Evolutionary conservation across 169 alveolate genomes (phyloP), one percentile per base, ranked within the genome.

Genomic region (Prorocentrum cordatum): DNA sequence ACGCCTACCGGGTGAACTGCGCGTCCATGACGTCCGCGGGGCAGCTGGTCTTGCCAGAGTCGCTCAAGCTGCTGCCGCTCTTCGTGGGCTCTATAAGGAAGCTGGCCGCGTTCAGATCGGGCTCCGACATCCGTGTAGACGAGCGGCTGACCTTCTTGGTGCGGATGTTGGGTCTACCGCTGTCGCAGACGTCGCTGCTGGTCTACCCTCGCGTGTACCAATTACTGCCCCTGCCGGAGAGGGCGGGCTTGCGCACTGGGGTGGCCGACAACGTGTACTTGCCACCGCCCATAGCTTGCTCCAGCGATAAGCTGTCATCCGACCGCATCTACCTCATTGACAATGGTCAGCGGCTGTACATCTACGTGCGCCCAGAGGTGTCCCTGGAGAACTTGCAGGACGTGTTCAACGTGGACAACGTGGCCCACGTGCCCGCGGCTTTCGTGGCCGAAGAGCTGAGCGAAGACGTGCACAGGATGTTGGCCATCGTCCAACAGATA

Each of bases 21-120:
- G 86, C 86, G 39, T 75, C 86, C 2, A 75, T 75, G 86, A 75
- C 86, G 12, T 54, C 86, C 29, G 86, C 86, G 12, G 86, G 86
- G 22, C 86, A 75, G 86, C 86, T 75, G 71, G 54, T 75, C 39
- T 58, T 75, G 14, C 86, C 86, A 12, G 86, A 75, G 47, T 75
- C 86, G 18, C 27, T 75, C 22, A 75, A 75, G 86, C 71, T 75
- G 35, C 71, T 75, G 86, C 86, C 86, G 9, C 39, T 75, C 35
- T 75, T 50, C 86, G 54, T 75, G 22, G 86, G 86, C 20, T 47
- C 86, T 20, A 75, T 75, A 24, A 70, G 86, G 22, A 75, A 75
- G 86, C 54, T 75, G 31, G 71, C 86, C 4, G 86, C 86, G 14
- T 75, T 75, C 71, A 18, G 86, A 35, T 4, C 84, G 54, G 86